phyloP scores from a whole-genome alignment of 768 basidiomycete genomes.

The Suillus lakei region DNA sequence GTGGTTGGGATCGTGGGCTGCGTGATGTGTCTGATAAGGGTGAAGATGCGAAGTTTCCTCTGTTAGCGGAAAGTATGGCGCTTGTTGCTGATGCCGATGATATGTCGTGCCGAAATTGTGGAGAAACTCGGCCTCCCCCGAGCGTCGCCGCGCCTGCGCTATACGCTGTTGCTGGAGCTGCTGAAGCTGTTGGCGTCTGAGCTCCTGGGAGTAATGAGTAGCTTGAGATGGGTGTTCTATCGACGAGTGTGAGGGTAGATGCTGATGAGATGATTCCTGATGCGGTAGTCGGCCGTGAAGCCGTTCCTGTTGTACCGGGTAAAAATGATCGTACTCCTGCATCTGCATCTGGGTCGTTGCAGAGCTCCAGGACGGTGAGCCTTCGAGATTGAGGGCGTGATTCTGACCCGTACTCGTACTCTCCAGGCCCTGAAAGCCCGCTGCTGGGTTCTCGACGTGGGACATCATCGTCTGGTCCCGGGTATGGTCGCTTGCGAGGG shows the following conservation, averaged over 20 bases:
- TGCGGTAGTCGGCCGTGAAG: slow-evolving; percentile 49
- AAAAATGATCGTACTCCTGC: slow-evolving; percentile 52
- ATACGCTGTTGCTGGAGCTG: slow-evolving; percentile 43
- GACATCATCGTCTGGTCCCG: slow-evolving; percentile 50
- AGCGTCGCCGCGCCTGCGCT: slow-evolving; percentile 37
- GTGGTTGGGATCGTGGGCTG: slow-evolving; percentile 37
- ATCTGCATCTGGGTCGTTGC: slow-evolving; percentile 69
- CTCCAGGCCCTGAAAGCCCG: slow-evolving; percentile 35
- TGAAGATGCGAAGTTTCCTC: slow-evolving; percentile 36
- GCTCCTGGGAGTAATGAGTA: slow-evolving; percentile 52
- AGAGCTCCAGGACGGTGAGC: slow-evolving; percentile 87
- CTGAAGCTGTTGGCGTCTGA: slow-evolving; percentile 48
- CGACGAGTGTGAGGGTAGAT: slow-evolving; percentile 56
- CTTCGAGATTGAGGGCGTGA: slow-evolving; percentile 80
- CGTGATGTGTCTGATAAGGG: slow-evolving; percentile 41
- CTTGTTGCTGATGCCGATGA: slow-evolving; percentile 32
- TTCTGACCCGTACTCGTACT: slow-evolving; percentile 73
- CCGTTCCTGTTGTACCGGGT: slow-evolving; percentile 37
- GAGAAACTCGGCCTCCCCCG: slow-evolving; percentile 43
- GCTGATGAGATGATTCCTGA: slow-evolving; percentile 52
- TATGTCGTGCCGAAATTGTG: slow-evolving; percentile 41
- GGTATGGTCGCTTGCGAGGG: slow-evolving; percentile 68
- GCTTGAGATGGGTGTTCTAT: slow-evolving; percentile 41
- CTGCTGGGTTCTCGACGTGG: slow-evolving; percentile 41
- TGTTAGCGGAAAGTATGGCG: slow-evolving; percentile 27